phyloP scores from a whole-genome alignment of 306 rosid genomes.

The Dalbergia oliveri region DNA sequence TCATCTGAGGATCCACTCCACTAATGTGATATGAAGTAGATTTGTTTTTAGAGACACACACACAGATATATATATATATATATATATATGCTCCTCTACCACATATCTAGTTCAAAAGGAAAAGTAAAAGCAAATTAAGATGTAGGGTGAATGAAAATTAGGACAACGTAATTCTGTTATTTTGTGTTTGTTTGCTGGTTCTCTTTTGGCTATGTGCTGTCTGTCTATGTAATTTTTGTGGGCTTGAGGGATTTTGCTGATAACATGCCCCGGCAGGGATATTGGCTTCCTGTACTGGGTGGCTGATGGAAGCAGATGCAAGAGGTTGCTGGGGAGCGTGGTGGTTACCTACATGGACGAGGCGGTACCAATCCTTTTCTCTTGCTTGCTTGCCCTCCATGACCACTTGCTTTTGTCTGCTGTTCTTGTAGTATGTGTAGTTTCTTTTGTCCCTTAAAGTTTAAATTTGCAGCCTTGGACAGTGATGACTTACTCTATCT shows the following conservation, averaged over 20 bases:
- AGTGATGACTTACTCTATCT: slow-evolving; percentile 98
- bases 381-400: slow-evolving; percentile 23
- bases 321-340: slow-evolving; percentile 99
- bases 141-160: neutral
- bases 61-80: no score
- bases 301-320: slow-evolving; percentile 93
- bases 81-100: no score
- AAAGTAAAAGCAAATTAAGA: neutral
- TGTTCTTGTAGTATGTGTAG: slow-evolving; percentile 41
- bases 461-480: slow-evolving; percentile 92
- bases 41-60: neutral
- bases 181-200: slow-evolving; percentile 18
- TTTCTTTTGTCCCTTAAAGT: slow-evolving; percentile 51
- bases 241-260: slow-evolving; percentile 71
- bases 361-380: slow-evolving; percentile 75
- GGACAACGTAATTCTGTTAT: neutral
- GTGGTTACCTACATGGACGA: slow-evolving; percentile 98
- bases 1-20: neutral
- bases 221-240: slow-evolving; percentile 28
- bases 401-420: slow-evolving; percentile 23
- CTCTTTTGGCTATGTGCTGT: neutral
- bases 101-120: neutral
- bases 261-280: slow-evolving; percentile 99
- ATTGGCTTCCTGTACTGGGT: slow-evolving; percentile 82
- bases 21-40: neutral